Conservation (phyloP, 2,329 filamentous ascomycete genomes). For the Clonostachys solani region DNA sequence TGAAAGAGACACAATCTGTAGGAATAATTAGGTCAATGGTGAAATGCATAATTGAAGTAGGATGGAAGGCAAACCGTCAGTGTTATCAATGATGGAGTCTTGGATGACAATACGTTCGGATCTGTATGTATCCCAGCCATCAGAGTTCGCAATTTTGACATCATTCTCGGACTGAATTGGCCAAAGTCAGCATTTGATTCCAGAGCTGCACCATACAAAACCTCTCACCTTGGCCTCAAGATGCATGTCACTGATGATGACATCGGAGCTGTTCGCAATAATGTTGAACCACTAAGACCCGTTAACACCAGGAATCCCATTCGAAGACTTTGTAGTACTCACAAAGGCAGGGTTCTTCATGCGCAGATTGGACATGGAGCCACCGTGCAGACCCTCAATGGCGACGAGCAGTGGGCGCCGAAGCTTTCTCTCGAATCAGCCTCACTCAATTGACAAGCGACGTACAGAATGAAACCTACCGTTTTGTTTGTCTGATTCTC, state of each 20-base stretch:
- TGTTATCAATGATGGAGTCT: conserved; percentile 59
- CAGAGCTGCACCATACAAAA: no score
- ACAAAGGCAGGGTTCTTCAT: conserved; percentile 49
- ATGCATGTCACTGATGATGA: conserved; percentile 59
- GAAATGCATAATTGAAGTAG: no score
- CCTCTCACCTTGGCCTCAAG: not conserved
- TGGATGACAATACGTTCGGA: conserved; percentile 61
- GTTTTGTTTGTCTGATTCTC: conserved; percentile 51
- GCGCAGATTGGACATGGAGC: conserved; percentile 54
- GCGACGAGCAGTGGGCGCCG: conserved; percentile 56
- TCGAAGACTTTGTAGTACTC: conserved; percentile 1
- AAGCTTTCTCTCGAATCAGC: conserved; percentile 19
- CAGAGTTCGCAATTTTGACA: conserved; percentile 55
- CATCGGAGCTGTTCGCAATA: conserved; percentile 60
- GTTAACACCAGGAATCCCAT: not conserved
- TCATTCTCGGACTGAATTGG: conserved; percentile 45
- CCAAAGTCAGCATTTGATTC: conserved; percentile 24
- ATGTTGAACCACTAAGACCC: conserved; percentile 40
- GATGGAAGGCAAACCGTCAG: conserved; percentile 35
- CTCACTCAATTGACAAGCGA: conserved; percentile 51
- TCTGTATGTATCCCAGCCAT: conserved; percentile 62
- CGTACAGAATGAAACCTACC: conserved; percentile 54
- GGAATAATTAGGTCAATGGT: not conserved
- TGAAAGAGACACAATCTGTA: conserved; percentile 66
- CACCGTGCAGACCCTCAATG: conserved; percentile 51